Conservation (phyloP, 2,329 filamentous ascomycete genomes). For the Nigrospora osmanthi region DNA sequence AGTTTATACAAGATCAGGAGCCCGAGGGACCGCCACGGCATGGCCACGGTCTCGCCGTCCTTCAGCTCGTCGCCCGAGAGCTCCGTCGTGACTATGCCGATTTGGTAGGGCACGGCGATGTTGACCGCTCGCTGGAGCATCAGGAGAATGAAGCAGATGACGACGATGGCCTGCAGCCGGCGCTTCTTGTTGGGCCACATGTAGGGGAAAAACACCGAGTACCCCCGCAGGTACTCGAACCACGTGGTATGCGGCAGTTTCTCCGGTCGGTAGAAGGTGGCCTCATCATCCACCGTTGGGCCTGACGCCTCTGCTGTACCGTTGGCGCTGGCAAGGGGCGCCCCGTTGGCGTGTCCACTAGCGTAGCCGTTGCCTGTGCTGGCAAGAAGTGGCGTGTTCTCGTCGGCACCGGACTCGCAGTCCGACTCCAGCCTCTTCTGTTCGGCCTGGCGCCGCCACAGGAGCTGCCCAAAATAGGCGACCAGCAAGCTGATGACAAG, state of each 20-base stretch:
- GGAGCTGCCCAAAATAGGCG: conserved; percentile 47
- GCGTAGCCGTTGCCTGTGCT: conserved; percentile 12
- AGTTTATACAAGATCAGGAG: conserved; percentile 73
- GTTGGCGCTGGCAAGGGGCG: neutral
- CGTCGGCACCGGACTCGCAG: conserved; percentile 32
- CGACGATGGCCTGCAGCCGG: conserved; percentile 67
- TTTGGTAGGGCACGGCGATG: conserved; percentile 73
- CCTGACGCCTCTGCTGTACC: conserved; percentile 9
- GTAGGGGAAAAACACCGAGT: conserved; percentile 91
- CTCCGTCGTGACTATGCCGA: conserved; percentile 70
- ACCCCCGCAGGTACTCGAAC: conserved; percentile 93
- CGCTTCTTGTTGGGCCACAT: conserved; percentile 82
- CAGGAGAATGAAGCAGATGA: conserved; percentile 76
- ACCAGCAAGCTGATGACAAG: conserved; percentile 55
- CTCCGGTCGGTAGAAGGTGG: conserved; percentile 82
- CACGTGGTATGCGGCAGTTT: conserved; percentile 82
- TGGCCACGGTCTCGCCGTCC: conserved; percentile 35
- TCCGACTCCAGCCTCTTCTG: conserved; percentile 33
- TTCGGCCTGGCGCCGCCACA: conserved; percentile 30
- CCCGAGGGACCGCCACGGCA: conserved; percentile 68
- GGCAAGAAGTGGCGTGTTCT: conserved; percentile 56
- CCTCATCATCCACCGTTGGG: conserved; percentile 47
- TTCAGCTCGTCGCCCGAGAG: conserved; percentile 45
- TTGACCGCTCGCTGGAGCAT: conserved; percentile 78
- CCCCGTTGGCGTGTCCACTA: conserved; percentile 9